These are phyloP conservation scores for Hypsizygus ulmarius DNA, from an alignment of 1,284 basidiomycete species.

Conservation along the genomic window DNA sequence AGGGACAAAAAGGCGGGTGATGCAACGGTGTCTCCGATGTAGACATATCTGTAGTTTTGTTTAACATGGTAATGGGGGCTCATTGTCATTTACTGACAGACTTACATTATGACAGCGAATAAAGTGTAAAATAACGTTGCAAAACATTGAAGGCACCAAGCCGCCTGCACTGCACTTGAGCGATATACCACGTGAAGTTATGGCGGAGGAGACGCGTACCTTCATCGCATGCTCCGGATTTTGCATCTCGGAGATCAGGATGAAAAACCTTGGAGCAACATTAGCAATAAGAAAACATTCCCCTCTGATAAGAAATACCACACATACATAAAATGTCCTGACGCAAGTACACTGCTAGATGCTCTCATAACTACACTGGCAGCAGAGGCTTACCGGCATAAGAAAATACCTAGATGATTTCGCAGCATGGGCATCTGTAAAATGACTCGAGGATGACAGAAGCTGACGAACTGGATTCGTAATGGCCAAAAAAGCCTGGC, in stretches of 20 bases:
- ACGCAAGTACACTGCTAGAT: neutral
- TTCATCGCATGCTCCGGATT: constrained; percentile 54
- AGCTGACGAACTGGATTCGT: constrained; percentile 40
- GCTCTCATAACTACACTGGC: neutral
- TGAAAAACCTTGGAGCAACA: constrained; percentile 43
- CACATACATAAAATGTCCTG: constrained; percentile 53
- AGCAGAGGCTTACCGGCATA: constrained; percentile 42
- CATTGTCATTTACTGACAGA: neutral
- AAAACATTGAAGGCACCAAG: constrained; percentile 52
- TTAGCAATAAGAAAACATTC: neutral
- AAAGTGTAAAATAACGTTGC: constrained; percentile 48
- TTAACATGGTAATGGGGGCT: neutral
- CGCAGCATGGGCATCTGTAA: neutral
- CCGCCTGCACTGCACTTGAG: constrained; percentile 33
- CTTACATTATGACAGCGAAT: constrained; percentile 48
- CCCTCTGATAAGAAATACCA: neutral
- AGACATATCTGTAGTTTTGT: constrained; percentile 39
- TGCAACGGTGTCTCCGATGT: constrained; percentile 55
- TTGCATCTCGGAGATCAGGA: constrained; percentile 55
- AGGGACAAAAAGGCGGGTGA: constrained; percentile 55
- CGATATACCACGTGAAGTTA: neutral
- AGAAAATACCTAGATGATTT: constrained; percentile 42
- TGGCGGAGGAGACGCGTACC: constrained; percentile 24
- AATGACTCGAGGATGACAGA: neutral
- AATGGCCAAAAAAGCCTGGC: constrained; percentile 50